Conservation (phyloP, 306 rosid genomes). For the Cucurbita maxima region DNA sequence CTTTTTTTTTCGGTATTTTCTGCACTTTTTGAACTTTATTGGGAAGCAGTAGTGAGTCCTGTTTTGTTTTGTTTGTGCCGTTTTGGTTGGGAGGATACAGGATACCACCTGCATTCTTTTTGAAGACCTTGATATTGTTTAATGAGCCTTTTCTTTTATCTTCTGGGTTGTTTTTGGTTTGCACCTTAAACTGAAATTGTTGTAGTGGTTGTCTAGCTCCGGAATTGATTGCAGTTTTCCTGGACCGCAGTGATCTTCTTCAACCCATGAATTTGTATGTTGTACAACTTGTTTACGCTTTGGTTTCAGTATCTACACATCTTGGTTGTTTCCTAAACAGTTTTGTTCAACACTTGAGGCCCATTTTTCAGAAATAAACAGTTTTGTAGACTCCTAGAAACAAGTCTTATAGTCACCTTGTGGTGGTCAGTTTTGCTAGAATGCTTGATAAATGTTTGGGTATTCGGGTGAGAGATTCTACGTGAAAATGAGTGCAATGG, state of each 20-base stretch:
- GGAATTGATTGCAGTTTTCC: background rate
- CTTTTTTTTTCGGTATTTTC: background rate
- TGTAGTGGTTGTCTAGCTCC: background rate
- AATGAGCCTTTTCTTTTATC: background rate
- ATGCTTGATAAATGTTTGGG: no score
- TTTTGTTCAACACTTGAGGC: background rate
- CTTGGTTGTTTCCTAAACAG: background rate
- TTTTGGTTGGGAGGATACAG: conserved; percentile 5
- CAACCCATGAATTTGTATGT: background rate
- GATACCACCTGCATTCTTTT: background rate
- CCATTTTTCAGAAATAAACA: background rate
- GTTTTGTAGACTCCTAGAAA: background rate
- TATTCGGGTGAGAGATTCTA: no score
- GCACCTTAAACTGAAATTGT: background rate
- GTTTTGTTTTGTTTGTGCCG: background rate
- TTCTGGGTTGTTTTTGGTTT: background rate
- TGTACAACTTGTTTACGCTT: background rate
- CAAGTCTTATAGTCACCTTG: background rate
- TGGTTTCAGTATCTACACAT: background rate
- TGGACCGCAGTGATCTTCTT: background rate
- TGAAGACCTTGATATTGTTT: background rate
- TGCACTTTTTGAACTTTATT: background rate
- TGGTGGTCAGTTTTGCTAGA: no score
- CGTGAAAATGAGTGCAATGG: no score
- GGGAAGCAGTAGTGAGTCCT: conserved; percentile 1